Conservation (phyloP, 768 basidiomycete genomes). For the Mycena rebaudengoi region DNA sequence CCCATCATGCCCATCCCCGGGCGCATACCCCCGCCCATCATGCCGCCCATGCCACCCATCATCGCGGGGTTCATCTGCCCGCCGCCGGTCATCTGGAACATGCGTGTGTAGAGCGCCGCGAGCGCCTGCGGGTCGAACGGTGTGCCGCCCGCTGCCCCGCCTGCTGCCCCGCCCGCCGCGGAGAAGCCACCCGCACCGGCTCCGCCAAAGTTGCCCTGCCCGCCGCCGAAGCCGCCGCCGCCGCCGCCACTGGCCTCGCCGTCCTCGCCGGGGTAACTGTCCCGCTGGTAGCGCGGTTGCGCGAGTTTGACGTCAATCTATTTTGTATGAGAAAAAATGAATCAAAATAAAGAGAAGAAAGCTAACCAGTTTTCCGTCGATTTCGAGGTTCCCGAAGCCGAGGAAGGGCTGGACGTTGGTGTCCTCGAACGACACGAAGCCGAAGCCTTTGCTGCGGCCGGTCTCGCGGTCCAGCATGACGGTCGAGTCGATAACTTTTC, state of each 20-base stretch:
- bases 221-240: constrained; percentile 51
- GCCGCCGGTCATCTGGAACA: constrained; percentile 86
- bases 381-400: constrained; percentile 86
- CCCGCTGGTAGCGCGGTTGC: constrained; percentile 86
- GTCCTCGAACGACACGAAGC: constrained; percentile 95
- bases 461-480: constrained; percentile 99
- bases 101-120: constrained; percentile 92
- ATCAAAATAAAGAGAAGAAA: not conserved
- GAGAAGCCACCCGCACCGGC: constrained; percentile 19
- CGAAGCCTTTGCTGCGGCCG: constrained; percentile 95
- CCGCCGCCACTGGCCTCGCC: constrained; percentile 40
- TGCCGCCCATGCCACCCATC: constrained; percentile 38
- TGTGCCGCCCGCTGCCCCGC: constrained; percentile 58
- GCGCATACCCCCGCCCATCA: too few species aligned
- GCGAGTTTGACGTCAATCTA: constrained; percentile 98
- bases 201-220: constrained; percentile 51
- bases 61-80: constrained; percentile 66
- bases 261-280: constrained; percentile 65
- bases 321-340: not conserved
- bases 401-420: constrained; percentile 91
- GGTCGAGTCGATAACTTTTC: constrained; percentile 96
- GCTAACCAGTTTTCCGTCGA: constrained; percentile 93
- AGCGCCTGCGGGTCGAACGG: constrained; percentile 94
- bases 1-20: constrained; percentile 52
- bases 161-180: constrained; percentile 36